Evolutionary conservation across 1,284 basidiomycete genomes (phyloP).

Genomic region (Cryptococcus floricola): DNA sequence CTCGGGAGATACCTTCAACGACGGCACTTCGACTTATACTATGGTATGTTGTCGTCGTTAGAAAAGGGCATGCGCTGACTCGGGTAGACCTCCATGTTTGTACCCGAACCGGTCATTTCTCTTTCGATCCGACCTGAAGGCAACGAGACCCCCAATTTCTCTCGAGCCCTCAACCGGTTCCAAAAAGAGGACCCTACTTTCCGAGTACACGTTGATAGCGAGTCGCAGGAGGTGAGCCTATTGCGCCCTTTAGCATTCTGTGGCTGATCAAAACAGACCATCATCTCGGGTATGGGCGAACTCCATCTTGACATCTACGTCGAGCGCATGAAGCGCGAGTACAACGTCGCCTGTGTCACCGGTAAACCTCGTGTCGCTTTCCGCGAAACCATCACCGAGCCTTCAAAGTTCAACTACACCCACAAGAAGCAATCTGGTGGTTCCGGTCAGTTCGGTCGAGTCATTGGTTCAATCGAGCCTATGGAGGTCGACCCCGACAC

Average conservation of each 20-base stretch:
- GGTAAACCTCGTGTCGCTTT: conserved; percentile 97
- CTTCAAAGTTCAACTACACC: conserved; percentile 81
- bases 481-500: conserved; percentile 76
- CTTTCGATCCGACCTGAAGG: conserved; percentile 89
- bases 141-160: conserved; percentile 91
- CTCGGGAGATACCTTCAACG: conserved; percentile 96
- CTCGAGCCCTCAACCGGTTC: conserved; percentile 94
- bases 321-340: conserved; percentile 97
- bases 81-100: conserved; percentile 88
- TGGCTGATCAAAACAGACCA: conserved; percentile 62
- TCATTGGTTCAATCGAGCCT: conserved; percentile 88
- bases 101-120: conserved; percentile 97
- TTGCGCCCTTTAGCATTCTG: background rate
- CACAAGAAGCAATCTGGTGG: conserved; percentile 99
- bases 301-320: conserved; percentile 99
- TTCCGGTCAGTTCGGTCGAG: conserved; percentile 92
- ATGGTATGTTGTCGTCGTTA: conserved; percentile 61
- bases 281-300: conserved; percentile 99
- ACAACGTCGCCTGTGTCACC: conserved; percentile 88
- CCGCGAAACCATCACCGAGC: conserved; percentile 85
- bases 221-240: conserved; percentile 76
- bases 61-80: background rate
- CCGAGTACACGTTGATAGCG: conserved; percentile 89
- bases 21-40: conserved; percentile 77
- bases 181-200: conserved; percentile 99